Evolutionary conservation across 2,329 filamentous ascomycete genomes (phyloP).

Genomic region (Akanthomyces uredinophilus): DNA sequence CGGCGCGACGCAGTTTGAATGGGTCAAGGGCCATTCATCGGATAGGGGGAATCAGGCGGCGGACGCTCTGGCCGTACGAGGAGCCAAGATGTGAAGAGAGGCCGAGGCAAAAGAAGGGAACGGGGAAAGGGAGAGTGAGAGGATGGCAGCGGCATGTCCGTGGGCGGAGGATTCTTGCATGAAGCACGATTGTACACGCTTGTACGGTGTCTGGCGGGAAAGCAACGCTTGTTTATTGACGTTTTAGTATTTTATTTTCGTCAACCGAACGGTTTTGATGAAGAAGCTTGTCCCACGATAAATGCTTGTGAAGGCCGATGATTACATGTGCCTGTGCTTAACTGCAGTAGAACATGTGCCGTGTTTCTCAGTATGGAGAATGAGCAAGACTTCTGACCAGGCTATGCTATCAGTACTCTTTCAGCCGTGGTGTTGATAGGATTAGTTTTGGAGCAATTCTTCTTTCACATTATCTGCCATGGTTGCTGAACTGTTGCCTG

Average conservation of each 20-base stretch:
- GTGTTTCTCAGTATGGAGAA: background rate
- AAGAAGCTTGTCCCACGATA: background rate
- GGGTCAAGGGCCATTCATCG: slow-evolving; percentile 81
- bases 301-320: background rate
- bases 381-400: background rate
- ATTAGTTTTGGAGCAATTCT: no score
- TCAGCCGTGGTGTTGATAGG: background rate
- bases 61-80: slow-evolving; percentile 65
- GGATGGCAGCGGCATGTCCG: background rate
- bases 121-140: background rate
- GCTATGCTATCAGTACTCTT: background rate
- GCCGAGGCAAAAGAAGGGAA: background rate
- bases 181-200: background rate
- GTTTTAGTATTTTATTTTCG: background rate
- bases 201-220: background rate
- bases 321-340: background rate
- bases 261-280: background rate
- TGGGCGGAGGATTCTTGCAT: background rate
- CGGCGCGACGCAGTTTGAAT: slow-evolving; percentile 66
- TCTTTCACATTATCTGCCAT: no score
- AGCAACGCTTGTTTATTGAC: background rate
- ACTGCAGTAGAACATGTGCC: background rate
- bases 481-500: no score
- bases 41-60: slow-evolving; percentile 74
- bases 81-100: slow-evolving; percentile 26